Percentiles rank a stretch among this genome's conserved stretches.
These are phyloP conservation scores for Aspergillus panamensis DNA, from an alignment of 495 filamentous ascomycete genomes.

Conservation along the genomic window DNA sequence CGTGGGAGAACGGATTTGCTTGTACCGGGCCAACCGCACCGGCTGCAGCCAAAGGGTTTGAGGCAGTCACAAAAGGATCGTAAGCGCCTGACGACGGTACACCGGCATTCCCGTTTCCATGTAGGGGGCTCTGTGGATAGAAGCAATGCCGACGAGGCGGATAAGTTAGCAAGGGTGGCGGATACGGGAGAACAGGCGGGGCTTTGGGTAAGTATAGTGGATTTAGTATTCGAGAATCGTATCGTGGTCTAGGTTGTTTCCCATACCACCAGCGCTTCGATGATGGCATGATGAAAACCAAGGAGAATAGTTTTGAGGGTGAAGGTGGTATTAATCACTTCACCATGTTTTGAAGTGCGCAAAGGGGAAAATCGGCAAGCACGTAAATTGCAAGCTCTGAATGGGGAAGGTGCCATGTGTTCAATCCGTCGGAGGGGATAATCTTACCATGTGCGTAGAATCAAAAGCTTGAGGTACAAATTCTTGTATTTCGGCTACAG, in stretches of 20 bases:
- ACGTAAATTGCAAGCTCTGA: background rate
- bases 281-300: background rate
- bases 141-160: background rate
- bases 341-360: background rate
- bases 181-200: background rate
- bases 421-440: background rate
- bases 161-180: background rate
- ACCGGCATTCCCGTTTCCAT: slow-evolving; percentile 39
- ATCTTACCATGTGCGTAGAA: slow-evolving; percentile 57
- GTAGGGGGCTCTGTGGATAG: slow-evolving; percentile 33
- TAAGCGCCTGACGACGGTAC: slow-evolving; percentile 36
- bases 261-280: background rate
- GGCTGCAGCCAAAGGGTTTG: slow-evolving; percentile 50
- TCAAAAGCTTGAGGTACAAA: slow-evolving; percentile 80
- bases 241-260: background rate
- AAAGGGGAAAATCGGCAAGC: slow-evolving; percentile 9
- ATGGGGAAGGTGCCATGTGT: slow-evolving; percentile 2
- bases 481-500: slow-evolving; percentile 62
- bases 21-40: slow-evolving; percentile 45
- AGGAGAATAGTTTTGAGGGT: background rate
- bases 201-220: background rate
- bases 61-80: slow-evolving; percentile 61
- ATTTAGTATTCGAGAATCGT: background rate
- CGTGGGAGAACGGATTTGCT: slow-evolving; percentile 66
- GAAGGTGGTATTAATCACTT: background rate